Evolutionary conservation across 108 stramenopile genomes (phyloP), one percentile per base, ranked within the genome.

Genomic region (Cyclostephanos tholiformis): DNA sequence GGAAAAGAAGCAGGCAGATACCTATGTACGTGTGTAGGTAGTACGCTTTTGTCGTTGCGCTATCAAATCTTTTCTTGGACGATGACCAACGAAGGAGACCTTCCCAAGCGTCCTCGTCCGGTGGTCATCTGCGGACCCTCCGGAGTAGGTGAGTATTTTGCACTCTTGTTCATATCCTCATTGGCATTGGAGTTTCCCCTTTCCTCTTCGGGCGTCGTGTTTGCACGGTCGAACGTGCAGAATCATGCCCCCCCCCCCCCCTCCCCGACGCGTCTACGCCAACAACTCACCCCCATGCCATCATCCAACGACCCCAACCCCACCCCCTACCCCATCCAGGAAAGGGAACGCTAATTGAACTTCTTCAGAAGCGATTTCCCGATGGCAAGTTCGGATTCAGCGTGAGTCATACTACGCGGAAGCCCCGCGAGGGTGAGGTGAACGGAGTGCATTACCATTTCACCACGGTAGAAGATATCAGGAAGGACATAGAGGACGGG

Each of bases 391-490:
- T 76, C 48, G 69, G 68, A 10, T 97, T 99, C 71, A 87, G 86
- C 36, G 95, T 97, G n/a, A 93, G 89, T 38, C 97, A 97, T 73
- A 98, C 97, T 32, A 98, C 97, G 6, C 87, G 97, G 10, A 79
- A 80, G 13, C 97, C 99, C 43, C 94, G 97, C 16, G 83, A 84
- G 52, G 94, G 94, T 27, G 94, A 97, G 74, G 73, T 75, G 46
- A 82, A 95, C 69, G 96, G 97, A 2, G 84, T 90, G 36, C 93
- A 97, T 74, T 99, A 98, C 79, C 78, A 97, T 82, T 99, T 98
- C 69, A 82, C 85, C 50, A 86, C 88, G 4, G 85, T 86, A n/a
- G 94, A 93, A 25, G 69, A 55, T 1, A 95, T 99, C 60, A 89
- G 89, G 79, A 78, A 87, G 35, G 94, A 87, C 61, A 98, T 99